phyloP scores from a whole-genome alignment of 768 basidiomycete genomes.

The Rhodosporidiobolus odoratus region DNA sequence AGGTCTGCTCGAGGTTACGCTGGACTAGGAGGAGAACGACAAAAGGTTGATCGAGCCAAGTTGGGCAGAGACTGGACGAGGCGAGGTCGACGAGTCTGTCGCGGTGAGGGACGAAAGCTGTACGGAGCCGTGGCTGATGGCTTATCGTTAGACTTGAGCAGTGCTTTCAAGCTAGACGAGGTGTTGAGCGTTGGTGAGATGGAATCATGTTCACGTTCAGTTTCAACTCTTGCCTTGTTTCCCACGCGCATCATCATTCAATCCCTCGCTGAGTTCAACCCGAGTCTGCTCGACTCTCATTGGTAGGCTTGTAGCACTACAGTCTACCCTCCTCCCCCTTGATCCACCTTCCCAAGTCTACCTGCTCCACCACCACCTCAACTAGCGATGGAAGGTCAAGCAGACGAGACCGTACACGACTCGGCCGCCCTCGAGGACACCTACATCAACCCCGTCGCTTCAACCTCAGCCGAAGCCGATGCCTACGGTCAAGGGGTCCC shows the following conservation, averaged over 20 bases:
- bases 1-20: neutral
- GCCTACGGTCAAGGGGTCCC: conserved; percentile 4
- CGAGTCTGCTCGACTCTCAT: neutral
- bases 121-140: too few species aligned
- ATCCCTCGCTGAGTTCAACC: too few species aligned
- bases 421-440: conserved; percentile 1
- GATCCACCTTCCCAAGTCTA: neutral
- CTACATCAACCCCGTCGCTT: conserved; percentile 18
- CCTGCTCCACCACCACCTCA: neutral
- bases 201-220: too few species aligned
- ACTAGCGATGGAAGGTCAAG: conserved; percentile 12
- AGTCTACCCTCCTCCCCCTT: neutral
- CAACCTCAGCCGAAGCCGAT: neutral
- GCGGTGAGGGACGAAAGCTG: too few species aligned
- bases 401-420: conserved; percentile 11
- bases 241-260: too few species aligned
- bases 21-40: neutral
- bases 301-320: neutral
- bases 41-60: neutral
- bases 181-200: too few species aligned
- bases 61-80: too few species aligned
- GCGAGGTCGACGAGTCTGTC: too few species aligned
- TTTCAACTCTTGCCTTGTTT: too few species aligned
- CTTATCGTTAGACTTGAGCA: too few species aligned
- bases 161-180: too few species aligned